Evolutionary conservation across 108 stramenopile genomes (phyloP).

Genomic region (Discostella stelligeroides): DNA sequence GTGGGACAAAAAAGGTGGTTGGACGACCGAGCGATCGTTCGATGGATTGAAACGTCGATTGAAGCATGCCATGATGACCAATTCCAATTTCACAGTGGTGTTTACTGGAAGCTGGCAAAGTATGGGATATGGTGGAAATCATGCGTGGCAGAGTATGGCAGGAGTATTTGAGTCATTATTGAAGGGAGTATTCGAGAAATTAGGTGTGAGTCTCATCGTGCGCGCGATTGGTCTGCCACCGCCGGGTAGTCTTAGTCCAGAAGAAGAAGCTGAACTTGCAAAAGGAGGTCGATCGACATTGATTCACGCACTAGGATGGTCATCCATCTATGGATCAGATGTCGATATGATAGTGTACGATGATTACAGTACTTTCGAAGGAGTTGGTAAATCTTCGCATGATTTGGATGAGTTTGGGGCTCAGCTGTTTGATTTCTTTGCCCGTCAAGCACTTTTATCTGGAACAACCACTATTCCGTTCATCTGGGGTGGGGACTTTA

Average conservation of each 20-base stretch:
- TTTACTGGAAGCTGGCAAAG: constrained; percentile 53
- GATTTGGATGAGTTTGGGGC: constrained; percentile 25
- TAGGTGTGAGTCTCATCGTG: constrained; percentile 68
- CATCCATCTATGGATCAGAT: constrained; percentile 72
- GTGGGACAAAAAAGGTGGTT: constrained; percentile 65
- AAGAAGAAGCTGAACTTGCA: constrained; percentile 23
- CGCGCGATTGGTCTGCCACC: constrained; percentile 65
- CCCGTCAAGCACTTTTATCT: constrained; percentile 66
- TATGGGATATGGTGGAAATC: constrained; percentile 69
- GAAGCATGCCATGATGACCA: constrained; percentile 87
- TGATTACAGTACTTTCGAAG: constrained; percentile 53
- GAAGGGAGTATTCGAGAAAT: constrained; percentile 71
- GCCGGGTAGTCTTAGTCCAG: constrained; percentile 56
- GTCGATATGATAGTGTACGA: constrained; percentile 83
- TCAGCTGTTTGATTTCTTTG: constrained; percentile 61
- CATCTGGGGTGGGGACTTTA: constrained; percentile 59
- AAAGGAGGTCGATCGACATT: constrained; percentile 36
- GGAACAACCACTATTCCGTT: constrained; percentile 67
- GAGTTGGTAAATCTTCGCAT: constrained; percentile 14
- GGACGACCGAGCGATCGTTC: constrained; percentile 73
- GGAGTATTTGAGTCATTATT: constrained; percentile 70
- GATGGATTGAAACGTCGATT: constrained; percentile 75
- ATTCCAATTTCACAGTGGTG: constrained; percentile 77
- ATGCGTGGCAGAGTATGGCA: constrained; percentile 75
- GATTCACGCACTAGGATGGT: constrained; percentile 55